Evolutionary conservation across 1,139 yeast genomes (phyloP).

Genomic region (Yamadazyma trypodendri): DNA sequence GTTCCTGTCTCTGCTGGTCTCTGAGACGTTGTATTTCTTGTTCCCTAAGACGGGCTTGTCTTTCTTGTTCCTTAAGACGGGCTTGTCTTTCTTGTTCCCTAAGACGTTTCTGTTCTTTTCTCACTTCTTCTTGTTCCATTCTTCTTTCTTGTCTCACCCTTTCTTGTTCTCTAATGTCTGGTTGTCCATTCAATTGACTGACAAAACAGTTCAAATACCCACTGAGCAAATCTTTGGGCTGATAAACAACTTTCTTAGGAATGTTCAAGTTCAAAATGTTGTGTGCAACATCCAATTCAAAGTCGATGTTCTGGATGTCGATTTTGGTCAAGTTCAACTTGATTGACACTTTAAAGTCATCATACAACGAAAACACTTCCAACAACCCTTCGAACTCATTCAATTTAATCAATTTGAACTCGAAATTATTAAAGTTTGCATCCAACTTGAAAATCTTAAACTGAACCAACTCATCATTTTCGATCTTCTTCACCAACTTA

Average conservation of each 20-base stretch:
- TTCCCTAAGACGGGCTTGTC: constrained; percentile 11
- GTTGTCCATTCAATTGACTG: constrained; percentile 4
- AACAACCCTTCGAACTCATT: constrained; percentile 22
- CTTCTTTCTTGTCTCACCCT: no score
- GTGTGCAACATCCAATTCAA: constrained; percentile 30
- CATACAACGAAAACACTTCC: constrained; percentile 30
- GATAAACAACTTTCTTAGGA: constrained; percentile 26
- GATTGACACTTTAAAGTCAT: constrained; percentile 33
- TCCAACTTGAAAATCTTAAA: constrained; percentile 37
- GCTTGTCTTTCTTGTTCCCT: constrained; percentile 17
- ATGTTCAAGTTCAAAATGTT: constrained; percentile 41
- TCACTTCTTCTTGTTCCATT: constrained; percentile 3
- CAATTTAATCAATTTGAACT: constrained; percentile 33
- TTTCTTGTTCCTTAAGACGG: constrained; percentile 15
- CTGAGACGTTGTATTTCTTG: constrained; percentile 11
- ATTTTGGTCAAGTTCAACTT: constrained; percentile 35
- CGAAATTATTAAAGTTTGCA: constrained; percentile 40
- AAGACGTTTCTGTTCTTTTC: constrained; percentile 11
- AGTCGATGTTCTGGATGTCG: constrained; percentile 33
- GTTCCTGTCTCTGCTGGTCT: constrained; percentile 12
- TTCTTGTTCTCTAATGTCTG: constrained; percentile 15
- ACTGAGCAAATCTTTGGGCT: constrained; percentile 9
- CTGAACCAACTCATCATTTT: constrained; percentile 37
- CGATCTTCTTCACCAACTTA: constrained; percentile 35
- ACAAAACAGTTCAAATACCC: constrained; percentile 10